Percentiles rank a stretch among this genome's conserved stretches.
These are phyloP conservation scores for Tremellales sp. DNA, from an alignment of 1,284 basidiomycete genomes.

Conservation along the genomic window DNA sequence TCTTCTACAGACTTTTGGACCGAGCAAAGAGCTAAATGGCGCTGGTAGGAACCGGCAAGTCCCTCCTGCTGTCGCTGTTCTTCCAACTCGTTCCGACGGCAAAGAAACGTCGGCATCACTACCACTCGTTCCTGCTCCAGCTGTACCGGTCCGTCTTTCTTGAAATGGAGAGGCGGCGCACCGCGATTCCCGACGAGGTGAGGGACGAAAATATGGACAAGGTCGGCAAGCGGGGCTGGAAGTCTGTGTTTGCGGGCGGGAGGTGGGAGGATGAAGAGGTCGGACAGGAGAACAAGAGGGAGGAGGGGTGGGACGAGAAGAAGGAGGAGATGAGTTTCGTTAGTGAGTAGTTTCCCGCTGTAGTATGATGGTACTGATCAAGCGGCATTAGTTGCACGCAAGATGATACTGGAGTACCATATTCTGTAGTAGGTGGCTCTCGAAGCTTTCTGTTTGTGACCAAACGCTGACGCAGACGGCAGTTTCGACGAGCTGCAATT, in stretches of 20 bases:
- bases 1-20: not conserved
- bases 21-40: not conserved
- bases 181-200: conserved; percentile 23
- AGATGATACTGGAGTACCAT: conserved; percentile 49
- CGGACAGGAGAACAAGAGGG: conserved; percentile 13
- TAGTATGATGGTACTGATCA: conserved; percentile 7
- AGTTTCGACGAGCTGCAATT: conserved; percentile 68
- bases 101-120: conserved; percentile 63
- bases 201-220: conserved; percentile 39
- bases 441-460: conserved; percentile 9
- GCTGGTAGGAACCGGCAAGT: conserved; percentile 53
- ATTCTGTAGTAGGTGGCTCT: conserved; percentile 50
- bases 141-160: conserved; percentile 58
- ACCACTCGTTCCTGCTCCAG: conserved; percentile 64
- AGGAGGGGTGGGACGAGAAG: conserved; percentile 25
- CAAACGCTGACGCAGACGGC: not conserved
- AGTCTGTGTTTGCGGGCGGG: conserved; percentile 49
- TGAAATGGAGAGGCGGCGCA: conserved; percentile 37
- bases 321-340: conserved; percentile 47
- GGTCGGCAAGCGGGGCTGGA: conserved; percentile 40
- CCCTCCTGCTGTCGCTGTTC: conserved; percentile 65
- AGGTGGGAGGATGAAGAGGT: conserved; percentile 41
- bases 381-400: conserved; percentile 42
- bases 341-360: conserved; percentile 27
- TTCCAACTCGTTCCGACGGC: conserved; percentile 58